phyloP scores from a whole-genome alignment of 2,329 filamentous ascomycete species.

The Monosporascus sp. region DNA sequence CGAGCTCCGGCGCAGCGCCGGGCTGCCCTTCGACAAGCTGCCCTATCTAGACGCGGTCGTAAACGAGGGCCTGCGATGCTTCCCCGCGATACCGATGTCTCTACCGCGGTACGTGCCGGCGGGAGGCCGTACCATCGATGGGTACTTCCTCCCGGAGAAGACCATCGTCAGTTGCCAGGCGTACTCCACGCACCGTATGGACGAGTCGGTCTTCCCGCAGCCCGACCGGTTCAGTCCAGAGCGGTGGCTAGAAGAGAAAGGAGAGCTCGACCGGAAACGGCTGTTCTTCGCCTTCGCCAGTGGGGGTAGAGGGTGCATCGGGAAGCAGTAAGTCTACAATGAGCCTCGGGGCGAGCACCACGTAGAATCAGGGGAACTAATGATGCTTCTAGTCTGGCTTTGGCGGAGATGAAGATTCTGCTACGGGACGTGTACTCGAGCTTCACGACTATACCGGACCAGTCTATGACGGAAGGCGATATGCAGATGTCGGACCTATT shows the following conservation, averaged over 20 bases:
- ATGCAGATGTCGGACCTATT: slow-evolving; percentile 65
- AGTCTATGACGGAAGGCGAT: slow-evolving; percentile 45
- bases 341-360: not conserved
- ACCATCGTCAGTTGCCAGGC: slow-evolving; percentile 58
- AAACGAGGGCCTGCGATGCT: slow-evolving; percentile 56
- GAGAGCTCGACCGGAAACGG: slow-evolving; percentile 64
- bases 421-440: slow-evolving; percentile 57
- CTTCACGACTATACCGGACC: slow-evolving; percentile 51
- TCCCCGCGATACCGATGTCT: slow-evolving; percentile 62
- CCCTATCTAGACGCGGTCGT: slow-evolving; percentile 59
- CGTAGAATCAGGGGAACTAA: slow-evolving; percentile 4
- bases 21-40: slow-evolving; percentile 41
- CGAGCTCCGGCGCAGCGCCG: slow-evolving; percentile 43
- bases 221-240: slow-evolving; percentile 76
- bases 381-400: slow-evolving; percentile 43
- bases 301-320: slow-evolving; percentile 61
- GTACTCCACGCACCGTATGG: slow-evolving; percentile 54
- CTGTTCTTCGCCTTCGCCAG: slow-evolving; percentile 62
- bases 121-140: slow-evolving; percentile 51
- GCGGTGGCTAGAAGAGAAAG: slow-evolving; percentile 71
- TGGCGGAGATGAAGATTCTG: slow-evolving; percentile 64
- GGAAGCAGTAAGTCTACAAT: slow-evolving; percentile 55
- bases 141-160: slow-evolving; percentile 45
- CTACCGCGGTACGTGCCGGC: slow-evolving; percentile 54
- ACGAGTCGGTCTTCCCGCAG: slow-evolving; percentile 66